These are phyloP conservation scores for Zasmidium cellare DNA, from an alignment of 2,329 filamentous ascomycete genomes.

Conservation along the genomic window DNA sequence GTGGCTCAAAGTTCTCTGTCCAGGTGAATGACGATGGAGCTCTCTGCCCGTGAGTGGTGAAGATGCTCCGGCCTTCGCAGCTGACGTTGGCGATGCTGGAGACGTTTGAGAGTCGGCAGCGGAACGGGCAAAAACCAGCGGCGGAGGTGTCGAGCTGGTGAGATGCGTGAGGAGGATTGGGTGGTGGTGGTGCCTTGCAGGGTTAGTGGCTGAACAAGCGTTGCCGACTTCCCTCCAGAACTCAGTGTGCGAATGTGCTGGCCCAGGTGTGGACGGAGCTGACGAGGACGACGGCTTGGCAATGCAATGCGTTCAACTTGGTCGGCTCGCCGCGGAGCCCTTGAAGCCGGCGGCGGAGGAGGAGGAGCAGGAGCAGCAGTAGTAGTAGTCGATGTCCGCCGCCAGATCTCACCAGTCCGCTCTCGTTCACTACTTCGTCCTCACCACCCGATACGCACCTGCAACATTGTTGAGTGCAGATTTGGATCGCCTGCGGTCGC, in stretches of 20 bases:
- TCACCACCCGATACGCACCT: no score
- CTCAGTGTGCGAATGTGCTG: no score
- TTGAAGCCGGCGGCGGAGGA: not conserved
- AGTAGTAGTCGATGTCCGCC: no score
- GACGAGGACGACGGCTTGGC: not conserved
- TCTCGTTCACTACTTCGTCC: not conserved
- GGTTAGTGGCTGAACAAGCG: not conserved
- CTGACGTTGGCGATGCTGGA: no score
- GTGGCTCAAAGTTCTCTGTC: no score
- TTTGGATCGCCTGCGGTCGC: not conserved
- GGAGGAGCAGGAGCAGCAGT: not conserved
- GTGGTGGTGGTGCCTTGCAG: not conserved
- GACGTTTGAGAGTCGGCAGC: not conserved
- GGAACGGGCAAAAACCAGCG: not conserved
- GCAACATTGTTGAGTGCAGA: not conserved
- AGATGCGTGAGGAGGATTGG: not conserved
- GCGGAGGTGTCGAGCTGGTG: not conserved
- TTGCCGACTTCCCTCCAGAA: not conserved
- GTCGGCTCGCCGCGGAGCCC: not conserved
- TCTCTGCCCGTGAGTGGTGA: no score
- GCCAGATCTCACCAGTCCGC: no score
- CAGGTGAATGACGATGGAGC: no score
- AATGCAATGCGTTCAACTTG: not conserved
- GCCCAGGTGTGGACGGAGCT: not conserved
- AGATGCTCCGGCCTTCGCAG: no score